Base-by-base conservation (phyloP, 148 eudicot species). In the Nyssa sinensis region DNA sequence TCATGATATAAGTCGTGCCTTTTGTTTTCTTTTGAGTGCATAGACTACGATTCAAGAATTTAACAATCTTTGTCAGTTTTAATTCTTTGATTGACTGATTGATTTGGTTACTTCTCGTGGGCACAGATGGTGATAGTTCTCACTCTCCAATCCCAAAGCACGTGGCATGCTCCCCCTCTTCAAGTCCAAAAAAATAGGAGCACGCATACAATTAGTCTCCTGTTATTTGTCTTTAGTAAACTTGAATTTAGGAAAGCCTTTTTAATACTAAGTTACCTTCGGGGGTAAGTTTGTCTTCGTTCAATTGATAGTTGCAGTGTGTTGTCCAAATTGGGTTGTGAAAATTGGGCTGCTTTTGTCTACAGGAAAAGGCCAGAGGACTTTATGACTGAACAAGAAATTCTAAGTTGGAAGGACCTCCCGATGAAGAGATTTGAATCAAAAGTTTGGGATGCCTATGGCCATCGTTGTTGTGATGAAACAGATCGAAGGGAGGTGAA, bases 241-340 rank as follows among this genome's bases (percentile, higher is more conserved):
- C 86, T 92, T 35, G 90, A 88, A 47, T 92, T 82, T 60, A 74
- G 86, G 66, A 92, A 86, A 77, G 77, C 84, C 13, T 92, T 92
- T 78, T 69, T 92, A 33, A 41, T 92, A 21, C 71, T 88, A 35
- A 87, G 80, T 77, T 92, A 92, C 83, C 71, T 74, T 65, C 90
- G 91, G 75, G 75, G 88, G 95, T 92, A 77, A 76, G 76, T 57
- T 44, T 73, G 5, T 69, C 57, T 80, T 60, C 24, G 21, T 25
- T 16, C 30, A 59, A 73, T 31, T 4, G 24, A 24, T 58, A 24
- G 33, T 23, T 51, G 23, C 27, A 5, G 47, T n/a, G n/a, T n/a
- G 13, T 55, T 62, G 66, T 30, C 6, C 24, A 59, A 35, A 64
- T 39, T 68, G 17, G 78, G 27, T 21, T 70, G 35, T 30, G 10